Evolutionary conservation across 495 filamentous ascomycete species (phyloP).

Genomic region (Beverwykella pulmonaria): DNA sequence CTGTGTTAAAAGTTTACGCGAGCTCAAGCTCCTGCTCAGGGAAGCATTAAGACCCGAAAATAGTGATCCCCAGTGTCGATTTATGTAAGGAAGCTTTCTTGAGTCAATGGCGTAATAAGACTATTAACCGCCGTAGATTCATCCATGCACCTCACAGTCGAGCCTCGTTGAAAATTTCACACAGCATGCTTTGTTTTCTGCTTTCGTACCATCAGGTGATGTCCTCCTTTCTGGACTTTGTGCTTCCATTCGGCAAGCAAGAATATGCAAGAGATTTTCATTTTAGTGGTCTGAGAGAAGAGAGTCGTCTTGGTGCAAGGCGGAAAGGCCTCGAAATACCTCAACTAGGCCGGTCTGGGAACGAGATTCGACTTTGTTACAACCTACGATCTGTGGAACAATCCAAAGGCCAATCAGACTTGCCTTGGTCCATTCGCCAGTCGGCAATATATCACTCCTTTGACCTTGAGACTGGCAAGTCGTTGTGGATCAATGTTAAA

Average conservation of each 20-base stretch:
- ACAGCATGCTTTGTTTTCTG: slow-evolving; percentile 44
- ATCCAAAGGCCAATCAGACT: slow-evolving; percentile 30
- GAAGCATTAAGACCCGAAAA: neutral
- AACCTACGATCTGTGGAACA: slow-evolving; percentile 52
- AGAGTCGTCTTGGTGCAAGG: slow-evolving; percentile 25
- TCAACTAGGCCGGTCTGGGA: slow-evolving; percentile 48
- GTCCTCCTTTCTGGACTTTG: slow-evolving; percentile 50
- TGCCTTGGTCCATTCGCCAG: slow-evolving; percentile 53
- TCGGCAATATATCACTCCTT: slow-evolving; percentile 50
- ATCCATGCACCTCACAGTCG: slow-evolving; percentile 22
- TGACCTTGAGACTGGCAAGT: slow-evolving; percentile 47
- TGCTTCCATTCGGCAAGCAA: slow-evolving; percentile 51
- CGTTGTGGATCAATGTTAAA: slow-evolving; percentile 51
- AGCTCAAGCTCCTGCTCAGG: slow-evolving; percentile 19
- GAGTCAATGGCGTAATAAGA: neutral
- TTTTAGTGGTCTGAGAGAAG: slow-evolving; percentile 42
- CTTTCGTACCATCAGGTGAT: slow-evolving; percentile 52
- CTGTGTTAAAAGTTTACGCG: slow-evolving; percentile 3
- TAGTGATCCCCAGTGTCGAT: slow-evolving; percentile 27
- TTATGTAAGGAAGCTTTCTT: slow-evolving; percentile 14
- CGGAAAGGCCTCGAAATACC: slow-evolving; percentile 39
- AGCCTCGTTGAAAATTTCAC: slow-evolving; percentile 17
- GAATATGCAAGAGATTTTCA: slow-evolving; percentile 45
- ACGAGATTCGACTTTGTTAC: slow-evolving; percentile 49
- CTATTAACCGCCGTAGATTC: slow-evolving; percentile 19